A percentile compares a stretch with the other conserved stretches of the same genome.
phyloP scores from a whole-genome alignment of 768 basidiomycete species.

The Serendipita indica region DNA sequence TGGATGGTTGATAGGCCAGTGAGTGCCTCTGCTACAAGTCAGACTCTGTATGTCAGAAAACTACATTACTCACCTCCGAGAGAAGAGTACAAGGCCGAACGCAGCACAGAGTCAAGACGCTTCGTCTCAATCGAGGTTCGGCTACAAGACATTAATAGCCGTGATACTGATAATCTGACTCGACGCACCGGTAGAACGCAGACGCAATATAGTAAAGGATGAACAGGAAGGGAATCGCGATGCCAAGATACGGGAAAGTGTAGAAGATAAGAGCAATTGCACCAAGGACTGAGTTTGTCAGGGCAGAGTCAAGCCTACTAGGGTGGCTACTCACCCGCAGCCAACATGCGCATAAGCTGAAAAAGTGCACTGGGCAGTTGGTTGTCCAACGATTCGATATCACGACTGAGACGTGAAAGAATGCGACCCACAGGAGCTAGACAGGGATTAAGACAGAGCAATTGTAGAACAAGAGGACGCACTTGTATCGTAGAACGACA shows the following conservation, averaged over 20 bases:
- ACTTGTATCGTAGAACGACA: constrained; percentile 60
- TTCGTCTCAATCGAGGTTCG: constrained; percentile 50
- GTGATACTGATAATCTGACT: neutral
- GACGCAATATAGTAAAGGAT: constrained; percentile 39
- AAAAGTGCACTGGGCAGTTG: constrained; percentile 33
- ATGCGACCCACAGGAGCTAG: constrained; percentile 33
- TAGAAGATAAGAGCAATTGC: constrained; percentile 49
- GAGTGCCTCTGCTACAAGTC: constrained; percentile 32
- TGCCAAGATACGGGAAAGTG: constrained; percentile 51
- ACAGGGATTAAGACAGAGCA: neutral
- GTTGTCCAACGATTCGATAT: constrained; percentile 44
- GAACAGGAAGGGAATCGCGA: constrained; percentile 40
- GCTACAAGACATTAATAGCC: constrained; percentile 9
- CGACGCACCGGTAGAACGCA: constrained; percentile 34
- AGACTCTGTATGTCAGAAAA: neutral
- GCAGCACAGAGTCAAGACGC: constrained; percentile 45
- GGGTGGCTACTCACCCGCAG: neutral
- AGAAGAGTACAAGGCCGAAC: constrained; percentile 42
- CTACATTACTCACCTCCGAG: neutral
- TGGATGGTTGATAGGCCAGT: constrained; percentile 51
- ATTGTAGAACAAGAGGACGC: neutral
- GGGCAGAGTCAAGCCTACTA: neutral
- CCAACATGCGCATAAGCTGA: constrained; percentile 24
- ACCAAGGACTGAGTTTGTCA: constrained; percentile 30
- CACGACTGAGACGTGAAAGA: constrained; percentile 42